Evolutionary conservation across 2,329 filamentous ascomycete genomes (phyloP).

Genomic region (Pestalotiopsis sp.): DNA sequence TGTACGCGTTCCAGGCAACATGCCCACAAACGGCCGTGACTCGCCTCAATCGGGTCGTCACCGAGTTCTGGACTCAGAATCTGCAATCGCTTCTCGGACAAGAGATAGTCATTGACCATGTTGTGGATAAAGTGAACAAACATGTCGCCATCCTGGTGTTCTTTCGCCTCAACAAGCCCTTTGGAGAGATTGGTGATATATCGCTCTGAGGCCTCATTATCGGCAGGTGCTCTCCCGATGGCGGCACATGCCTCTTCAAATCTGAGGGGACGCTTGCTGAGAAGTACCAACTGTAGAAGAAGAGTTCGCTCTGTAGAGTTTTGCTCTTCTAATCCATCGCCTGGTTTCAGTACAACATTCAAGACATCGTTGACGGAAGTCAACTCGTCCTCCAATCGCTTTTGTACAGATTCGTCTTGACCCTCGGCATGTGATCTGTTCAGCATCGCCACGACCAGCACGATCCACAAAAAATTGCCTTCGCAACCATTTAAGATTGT

Average conservation of each 20-base stretch:
- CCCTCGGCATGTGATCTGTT: neutral
- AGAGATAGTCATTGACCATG: neutral
- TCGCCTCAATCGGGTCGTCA: neutral
- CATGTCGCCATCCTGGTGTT: neutral
- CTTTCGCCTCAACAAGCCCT: neutral
- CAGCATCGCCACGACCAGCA: neutral
- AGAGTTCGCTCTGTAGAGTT: neutral
- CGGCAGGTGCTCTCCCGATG: neutral
- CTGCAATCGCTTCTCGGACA: neutral
- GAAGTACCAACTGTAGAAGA: neutral
- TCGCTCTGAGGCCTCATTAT: neutral
- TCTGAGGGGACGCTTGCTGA: neutral
- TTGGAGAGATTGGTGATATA: neutral
- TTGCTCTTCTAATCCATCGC: neutral
- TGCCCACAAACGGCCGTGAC: neutral
- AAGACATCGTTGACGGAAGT: neutral
- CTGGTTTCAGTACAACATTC: neutral
- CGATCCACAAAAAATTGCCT: neutral
- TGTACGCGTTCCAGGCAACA: neutral
- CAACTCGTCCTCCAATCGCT: neutral
- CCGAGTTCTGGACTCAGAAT: neutral
- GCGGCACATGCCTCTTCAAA: neutral
- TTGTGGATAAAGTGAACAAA: neutral
- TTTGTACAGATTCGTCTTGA: neutral
- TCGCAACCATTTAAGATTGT: neutral